These are phyloP conservation scores for Aspergillus sergii DNA, from an alignment of 2,329 filamentous ascomycete genomes.

Conservation along the genomic window DNA sequence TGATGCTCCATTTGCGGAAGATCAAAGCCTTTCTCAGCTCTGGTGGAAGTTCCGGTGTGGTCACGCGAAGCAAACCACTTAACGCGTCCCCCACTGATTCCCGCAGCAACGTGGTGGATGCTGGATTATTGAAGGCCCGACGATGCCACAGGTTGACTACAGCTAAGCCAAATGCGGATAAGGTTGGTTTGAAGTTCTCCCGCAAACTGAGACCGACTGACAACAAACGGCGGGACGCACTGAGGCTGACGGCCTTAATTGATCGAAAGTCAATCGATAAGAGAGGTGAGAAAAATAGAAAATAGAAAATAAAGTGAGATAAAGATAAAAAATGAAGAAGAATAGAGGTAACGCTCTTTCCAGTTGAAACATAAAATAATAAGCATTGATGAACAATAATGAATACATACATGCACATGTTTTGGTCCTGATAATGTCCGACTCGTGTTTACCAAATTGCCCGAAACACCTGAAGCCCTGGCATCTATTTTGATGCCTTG, in stretches of 20 bases:
- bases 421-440: neutral
- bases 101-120: conserved; percentile 21
- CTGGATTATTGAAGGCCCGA: neutral
- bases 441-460: neutral
- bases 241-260: neutral
- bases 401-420: neutral
- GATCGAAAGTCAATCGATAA: neutral
- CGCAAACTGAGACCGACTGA: neutral
- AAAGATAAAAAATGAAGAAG: neutral
- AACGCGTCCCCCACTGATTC: conserved; percentile 20
- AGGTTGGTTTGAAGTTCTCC: neutral
- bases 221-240: neutral
- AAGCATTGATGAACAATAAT: neutral
- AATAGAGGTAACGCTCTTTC: neutral
- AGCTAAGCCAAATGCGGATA: neutral
- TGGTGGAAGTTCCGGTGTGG: neutral
- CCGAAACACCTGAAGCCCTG: neutral
- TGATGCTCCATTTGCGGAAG: neutral
- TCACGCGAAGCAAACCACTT: conserved; percentile 24
- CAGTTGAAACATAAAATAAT: neutral
- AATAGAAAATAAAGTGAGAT: neutral
- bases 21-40: neutral
- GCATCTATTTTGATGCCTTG: neutral
- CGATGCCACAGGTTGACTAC: neutral
- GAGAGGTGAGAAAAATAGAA: neutral